Percentiles rank a stretch among this genome's conserved stretches.
Evolutionary conservation across 345 rosid genomes (phyloP).

Genomic region (Eucalyptus cloeziana): DNA sequence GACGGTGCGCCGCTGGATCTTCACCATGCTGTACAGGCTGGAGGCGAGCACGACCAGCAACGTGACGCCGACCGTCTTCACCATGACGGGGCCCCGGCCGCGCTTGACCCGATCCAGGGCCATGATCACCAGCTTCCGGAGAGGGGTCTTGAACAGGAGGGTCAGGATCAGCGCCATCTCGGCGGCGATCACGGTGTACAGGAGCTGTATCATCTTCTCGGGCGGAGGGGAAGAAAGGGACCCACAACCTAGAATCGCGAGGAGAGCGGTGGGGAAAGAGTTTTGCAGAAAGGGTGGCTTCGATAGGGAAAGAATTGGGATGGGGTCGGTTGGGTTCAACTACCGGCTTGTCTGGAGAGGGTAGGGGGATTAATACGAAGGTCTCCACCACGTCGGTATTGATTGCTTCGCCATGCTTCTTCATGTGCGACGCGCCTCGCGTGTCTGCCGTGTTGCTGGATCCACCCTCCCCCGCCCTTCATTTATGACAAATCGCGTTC

Average conservation of each 20-base stretch:
- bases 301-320: too few species aligned
- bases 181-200: slow-evolving; percentile 45
- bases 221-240: neutral
- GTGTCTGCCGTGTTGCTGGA: neutral
- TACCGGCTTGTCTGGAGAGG: neutral
- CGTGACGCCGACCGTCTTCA: slow-evolving; percentile 56
- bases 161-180: slow-evolving; percentile 54
- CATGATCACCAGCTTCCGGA: slow-evolving; percentile 59
- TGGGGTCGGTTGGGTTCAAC: neutral
- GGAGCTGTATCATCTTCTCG: slow-evolving; percentile 55
- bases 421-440: neutral
- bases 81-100: slow-evolving; percentile 70
- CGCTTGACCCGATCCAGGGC: slow-evolving; percentile 66
- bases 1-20: slow-evolving; percentile 36
- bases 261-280: neutral
- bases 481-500: neutral
- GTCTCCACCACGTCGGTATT: neutral
- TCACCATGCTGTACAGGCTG: slow-evolving; percentile 41
- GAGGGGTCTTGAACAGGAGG: slow-evolving; percentile 68
- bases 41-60: slow-evolving; percentile 46
- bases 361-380: neutral
- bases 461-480: neutral
- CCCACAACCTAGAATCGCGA: neutral
- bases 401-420: neutral
- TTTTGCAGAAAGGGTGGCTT: neutral